phyloP scores from a whole-genome alignment of 495 filamentous ascomycete species.

The Neurospora terricola region DNA sequence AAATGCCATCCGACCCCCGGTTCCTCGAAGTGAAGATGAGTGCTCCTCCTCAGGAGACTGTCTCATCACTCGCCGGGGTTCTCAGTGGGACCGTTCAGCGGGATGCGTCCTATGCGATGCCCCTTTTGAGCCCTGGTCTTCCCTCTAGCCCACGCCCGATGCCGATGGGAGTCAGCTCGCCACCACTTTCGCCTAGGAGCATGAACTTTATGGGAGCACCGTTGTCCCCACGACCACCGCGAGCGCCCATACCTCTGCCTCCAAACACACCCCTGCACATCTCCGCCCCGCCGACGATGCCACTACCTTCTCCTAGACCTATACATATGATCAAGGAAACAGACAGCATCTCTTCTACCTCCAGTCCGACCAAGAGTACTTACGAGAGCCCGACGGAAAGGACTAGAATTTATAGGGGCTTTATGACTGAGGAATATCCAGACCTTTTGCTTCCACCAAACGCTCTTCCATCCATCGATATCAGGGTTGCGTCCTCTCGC shows the following conservation, averaged over 20 bases:
- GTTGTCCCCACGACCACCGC: constrained; percentile 60
- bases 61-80: constrained; percentile 40
- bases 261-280: constrained; percentile 51
- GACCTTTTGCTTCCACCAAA: constrained; percentile 78
- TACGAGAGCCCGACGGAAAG: constrained; percentile 25
- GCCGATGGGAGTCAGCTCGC: constrained; percentile 57
- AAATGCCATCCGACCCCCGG: constrained; percentile 25
- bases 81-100: constrained; percentile 23
- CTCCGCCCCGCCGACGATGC: constrained; percentile 31
- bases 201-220: constrained; percentile 48
- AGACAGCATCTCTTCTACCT: constrained; percentile 13
- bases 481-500: constrained; percentile 85
- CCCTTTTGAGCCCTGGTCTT: constrained; percentile 75
- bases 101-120: constrained; percentile 29
- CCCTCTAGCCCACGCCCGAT: constrained; percentile 85
- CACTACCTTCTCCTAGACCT: constrained; percentile 30
- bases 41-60: constrained; percentile 14
- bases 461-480: constrained; percentile 75
- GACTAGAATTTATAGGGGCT: constrained; percentile 43
- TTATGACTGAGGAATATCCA: constrained; percentile 75
- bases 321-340: constrained; percentile 27
- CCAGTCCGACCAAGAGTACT: constrained; percentile 23
- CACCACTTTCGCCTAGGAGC: constrained; percentile 54
- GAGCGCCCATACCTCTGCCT: constrained; percentile 55
- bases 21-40: constrained; percentile 16